Percentiles rank a stretch among this genome's conserved stretches.
Conservation (phyloP, 2,329 filamentous ascomycete species). For the Byssoonygena ceratinophila region DNA sequence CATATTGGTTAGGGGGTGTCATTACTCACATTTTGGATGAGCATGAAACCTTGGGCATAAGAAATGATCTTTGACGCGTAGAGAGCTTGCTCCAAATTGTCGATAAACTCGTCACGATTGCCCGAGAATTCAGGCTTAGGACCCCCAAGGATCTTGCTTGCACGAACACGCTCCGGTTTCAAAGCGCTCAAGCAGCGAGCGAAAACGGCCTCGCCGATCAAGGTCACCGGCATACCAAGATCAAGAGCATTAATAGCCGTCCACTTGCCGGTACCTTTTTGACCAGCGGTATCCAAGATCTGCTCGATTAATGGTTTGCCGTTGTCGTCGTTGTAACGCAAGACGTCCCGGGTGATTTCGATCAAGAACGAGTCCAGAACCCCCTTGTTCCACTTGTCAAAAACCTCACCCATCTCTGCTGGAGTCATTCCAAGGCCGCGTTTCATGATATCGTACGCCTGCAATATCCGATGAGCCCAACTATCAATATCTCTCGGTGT, state of each 20-base stretch:
- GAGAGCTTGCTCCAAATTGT: conserved; percentile 94
- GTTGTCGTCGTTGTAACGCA: conserved; percentile 96
- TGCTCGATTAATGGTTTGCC: conserved; percentile 88
- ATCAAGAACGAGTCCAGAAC: conserved; percentile 98
- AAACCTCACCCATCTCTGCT: conserved; percentile 94
- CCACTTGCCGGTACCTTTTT: conserved; percentile 99
- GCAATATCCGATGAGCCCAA: conserved; percentile 17
- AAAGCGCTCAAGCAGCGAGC: conserved; percentile 85
- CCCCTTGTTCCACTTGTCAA: conserved; percentile 96
- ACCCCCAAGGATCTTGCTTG: conserved; percentile 66
- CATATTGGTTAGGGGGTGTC: neutral
- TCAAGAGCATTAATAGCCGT: conserved; percentile 98
- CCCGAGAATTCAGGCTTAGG: conserved; percentile 73
- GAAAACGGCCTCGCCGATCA: conserved; percentile 96
- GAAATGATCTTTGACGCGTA: conserved; percentile 99
- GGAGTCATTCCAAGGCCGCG: conserved; percentile 76
- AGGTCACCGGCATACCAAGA: conserved; percentile 93
- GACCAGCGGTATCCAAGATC: conserved; percentile 95
- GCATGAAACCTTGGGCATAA: conserved; percentile 99
- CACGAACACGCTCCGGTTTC: conserved; percentile 83
- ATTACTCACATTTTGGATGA: conserved; percentile 81
- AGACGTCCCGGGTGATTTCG: conserved; percentile 96
- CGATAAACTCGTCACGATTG: conserved; percentile 85
- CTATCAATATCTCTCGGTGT: neutral
- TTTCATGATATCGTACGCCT: conserved; percentile 99